These are phyloP conservation scores for Exophiala alcalophila DNA, from an alignment of 2,329 filamentous ascomycete genomes.

Conservation along the genomic window DNA sequence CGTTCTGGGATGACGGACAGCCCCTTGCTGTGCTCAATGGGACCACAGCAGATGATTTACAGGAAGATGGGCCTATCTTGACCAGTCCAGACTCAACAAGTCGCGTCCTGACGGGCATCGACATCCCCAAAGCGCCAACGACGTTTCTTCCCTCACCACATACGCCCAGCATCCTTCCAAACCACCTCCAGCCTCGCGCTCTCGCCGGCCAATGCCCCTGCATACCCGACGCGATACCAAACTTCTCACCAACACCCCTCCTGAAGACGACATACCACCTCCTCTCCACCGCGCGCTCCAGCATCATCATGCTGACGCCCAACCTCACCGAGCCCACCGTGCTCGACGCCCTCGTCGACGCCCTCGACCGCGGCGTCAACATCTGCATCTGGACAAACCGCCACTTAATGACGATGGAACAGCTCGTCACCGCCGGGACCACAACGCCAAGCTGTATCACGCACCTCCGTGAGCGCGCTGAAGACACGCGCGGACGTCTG, in stretches of 20 bases:
- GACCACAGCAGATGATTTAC: neutral
- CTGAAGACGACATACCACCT: slow-evolving; percentile 64
- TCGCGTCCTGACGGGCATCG: no score
- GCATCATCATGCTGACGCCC: slow-evolving; percentile 70
- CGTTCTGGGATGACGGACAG: slow-evolving; percentile 59
- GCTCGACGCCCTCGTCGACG: slow-evolving; percentile 58
- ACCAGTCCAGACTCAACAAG: no score
- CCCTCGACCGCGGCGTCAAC: slow-evolving; percentile 63
- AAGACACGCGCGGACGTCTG: slow-evolving; percentile 19
- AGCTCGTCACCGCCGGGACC: slow-evolving; percentile 74
- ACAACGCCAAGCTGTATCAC: slow-evolving; percentile 65
- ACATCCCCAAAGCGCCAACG: neutral
- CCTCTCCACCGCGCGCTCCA: slow-evolving; percentile 55
- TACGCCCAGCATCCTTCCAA: slow-evolving; percentile 63
- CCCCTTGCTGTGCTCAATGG: slow-evolving; percentile 1
- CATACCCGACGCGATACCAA: slow-evolving; percentile 41
- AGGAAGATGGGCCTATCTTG: neutral
- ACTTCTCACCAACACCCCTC: slow-evolving; percentile 60
- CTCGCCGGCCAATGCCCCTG: slow-evolving; percentile 53
- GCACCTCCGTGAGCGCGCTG: slow-evolving; percentile 30
- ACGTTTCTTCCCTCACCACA: slow-evolving; percentile 43
- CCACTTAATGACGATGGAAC: slow-evolving; percentile 73
- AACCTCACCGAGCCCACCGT: slow-evolving; percentile 70
- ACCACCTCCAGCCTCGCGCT: slow-evolving; percentile 68
- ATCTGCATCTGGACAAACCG: slow-evolving; percentile 66